phyloP scores from a whole-genome alignment of 148 eudicot genomes.

The Vaccinium corymbosum region DNA sequence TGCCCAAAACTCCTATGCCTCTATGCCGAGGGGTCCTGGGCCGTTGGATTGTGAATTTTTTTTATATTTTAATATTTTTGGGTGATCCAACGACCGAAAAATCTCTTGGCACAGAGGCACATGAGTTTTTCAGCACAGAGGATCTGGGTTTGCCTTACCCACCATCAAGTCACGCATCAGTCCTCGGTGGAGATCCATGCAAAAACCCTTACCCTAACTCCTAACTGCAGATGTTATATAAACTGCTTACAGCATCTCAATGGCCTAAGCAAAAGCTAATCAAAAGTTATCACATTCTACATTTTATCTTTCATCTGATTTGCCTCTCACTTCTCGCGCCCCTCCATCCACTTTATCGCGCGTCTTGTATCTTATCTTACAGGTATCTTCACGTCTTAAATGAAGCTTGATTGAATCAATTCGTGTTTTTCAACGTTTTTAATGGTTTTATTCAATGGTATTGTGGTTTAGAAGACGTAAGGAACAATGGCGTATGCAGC shows the following conservation, averaged over 20 bases:
- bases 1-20: no score
- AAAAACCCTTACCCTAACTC: background rate
- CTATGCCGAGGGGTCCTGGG: no score
- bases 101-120: no score
- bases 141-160: no score
- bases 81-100: no score
- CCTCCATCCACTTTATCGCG: background rate
- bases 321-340: background rate
- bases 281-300: no score
- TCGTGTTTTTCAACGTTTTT: background rate
- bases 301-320: background rate
- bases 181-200: background rate
- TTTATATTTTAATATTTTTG: no score
- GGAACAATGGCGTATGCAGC: conserved; percentile 59
- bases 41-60: no score
- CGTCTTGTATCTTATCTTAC: background rate
- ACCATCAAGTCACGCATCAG: no score
- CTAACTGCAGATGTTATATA: background rate
- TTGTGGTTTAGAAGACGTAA: conserved; percentile 7
- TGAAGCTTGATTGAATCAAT: background rate
- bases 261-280: background rate
- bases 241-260: no score
- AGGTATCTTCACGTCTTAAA: background rate
- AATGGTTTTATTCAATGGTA: background rate
- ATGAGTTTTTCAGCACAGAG: no score